phyloP scores from a whole-genome alignment of 2,329 filamentous ascomycete species.

The Diaporthe aspalathi region DNA sequence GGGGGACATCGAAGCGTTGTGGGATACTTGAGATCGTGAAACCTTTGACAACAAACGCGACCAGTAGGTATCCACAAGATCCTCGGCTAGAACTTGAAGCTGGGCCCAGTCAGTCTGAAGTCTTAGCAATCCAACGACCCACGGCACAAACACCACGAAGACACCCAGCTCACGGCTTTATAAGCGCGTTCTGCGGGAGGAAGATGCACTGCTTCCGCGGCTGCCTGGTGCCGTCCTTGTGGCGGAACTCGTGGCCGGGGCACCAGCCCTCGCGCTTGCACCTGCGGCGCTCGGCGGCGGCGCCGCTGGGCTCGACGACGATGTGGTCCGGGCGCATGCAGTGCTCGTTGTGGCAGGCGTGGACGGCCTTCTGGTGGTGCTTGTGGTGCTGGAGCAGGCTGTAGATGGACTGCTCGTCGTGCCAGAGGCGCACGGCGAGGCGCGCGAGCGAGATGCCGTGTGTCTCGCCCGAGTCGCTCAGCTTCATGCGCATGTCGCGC shows the following conservation, averaged over 20 bases:
- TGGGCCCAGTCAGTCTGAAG: background rate
- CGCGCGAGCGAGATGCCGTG: conserved; percentile 20
- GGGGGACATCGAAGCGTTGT: too few relatives aligned
- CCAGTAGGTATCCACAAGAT: too few relatives aligned
- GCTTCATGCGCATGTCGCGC: conserved; percentile 19
- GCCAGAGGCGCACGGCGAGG: conserved; percentile 29
- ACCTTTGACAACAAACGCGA: too few relatives aligned
- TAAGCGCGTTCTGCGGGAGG: background rate
- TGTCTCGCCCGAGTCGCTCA: conserved; percentile 7
- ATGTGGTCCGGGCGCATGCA: conserved; percentile 32
- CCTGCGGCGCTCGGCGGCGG: background rate
- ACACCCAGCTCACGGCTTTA: background rate
- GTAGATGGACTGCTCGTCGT: conserved; percentile 28
- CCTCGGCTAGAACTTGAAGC: too few relatives aligned
- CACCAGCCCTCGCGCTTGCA: conserved; percentile 16
- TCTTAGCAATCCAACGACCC: too few relatives aligned
- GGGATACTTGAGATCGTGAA: too few relatives aligned
- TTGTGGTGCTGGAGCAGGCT: conserved; percentile 21
- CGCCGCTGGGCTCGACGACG: conserved; percentile 16
- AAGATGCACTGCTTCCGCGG: conserved; percentile 19
- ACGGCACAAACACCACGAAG: background rate
- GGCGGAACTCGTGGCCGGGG: background rate
- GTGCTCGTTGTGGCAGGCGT: conserved; percentile 1
- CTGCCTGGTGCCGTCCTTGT: conserved; percentile 32
- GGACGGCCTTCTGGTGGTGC: conserved; percentile 10